Percentiles rank a stretch among this genome's conserved stretches.
These are phyloP conservation scores for Hemileccinum rubropunctum DNA, from an alignment of 768 basidiomycete genomes.

Conservation along the genomic window DNA sequence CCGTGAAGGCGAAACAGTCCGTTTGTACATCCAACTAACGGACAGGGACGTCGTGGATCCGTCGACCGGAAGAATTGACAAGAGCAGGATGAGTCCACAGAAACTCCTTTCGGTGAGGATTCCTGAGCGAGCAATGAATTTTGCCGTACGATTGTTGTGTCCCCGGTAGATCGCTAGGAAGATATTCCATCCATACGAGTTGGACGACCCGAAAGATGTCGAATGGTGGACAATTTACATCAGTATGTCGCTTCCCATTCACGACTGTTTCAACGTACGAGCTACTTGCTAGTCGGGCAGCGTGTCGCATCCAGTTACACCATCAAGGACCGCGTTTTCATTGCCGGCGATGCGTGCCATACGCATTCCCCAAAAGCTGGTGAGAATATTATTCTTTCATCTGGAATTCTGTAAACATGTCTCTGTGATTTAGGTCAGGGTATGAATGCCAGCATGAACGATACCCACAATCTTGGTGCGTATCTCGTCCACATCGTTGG, in stretches of 20 bases:
- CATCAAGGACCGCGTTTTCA: conserved; percentile 64
- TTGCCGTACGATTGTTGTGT: neutral
- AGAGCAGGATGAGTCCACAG: conserved; percentile 46
- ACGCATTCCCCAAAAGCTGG: conserved; percentile 68
- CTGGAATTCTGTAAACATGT: neutral
- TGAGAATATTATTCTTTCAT: conserved; percentile 16
- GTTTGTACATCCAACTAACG: conserved; percentile 69
- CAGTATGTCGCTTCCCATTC: conserved; percentile 39
- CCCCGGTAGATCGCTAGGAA: conserved; percentile 49
- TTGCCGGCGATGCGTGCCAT: conserved; percentile 75
- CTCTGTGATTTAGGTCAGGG: conserved; percentile 52
- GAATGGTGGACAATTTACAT: conserved; percentile 77
- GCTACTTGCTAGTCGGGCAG: conserved; percentile 54
- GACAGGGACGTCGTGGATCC: conserved; percentile 45
- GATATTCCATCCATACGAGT: conserved; percentile 53
- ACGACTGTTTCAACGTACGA: neutral
- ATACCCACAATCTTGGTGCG: conserved; percentile 66
- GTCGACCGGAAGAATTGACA: conserved; percentile 51
- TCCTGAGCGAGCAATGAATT: neutral
- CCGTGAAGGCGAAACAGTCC: conserved; percentile 62
- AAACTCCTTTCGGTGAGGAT: conserved; percentile 49
- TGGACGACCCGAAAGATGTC: conserved; percentile 46
- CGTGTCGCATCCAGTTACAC: conserved; percentile 66
- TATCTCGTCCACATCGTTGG: conserved; percentile 7
- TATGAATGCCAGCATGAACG: conserved; percentile 77